These are phyloP conservation scores for Tolypocladium ovalisporum DNA, from an alignment of 2,329 filamentous ascomycete genomes.

Conservation along the genomic window DNA sequence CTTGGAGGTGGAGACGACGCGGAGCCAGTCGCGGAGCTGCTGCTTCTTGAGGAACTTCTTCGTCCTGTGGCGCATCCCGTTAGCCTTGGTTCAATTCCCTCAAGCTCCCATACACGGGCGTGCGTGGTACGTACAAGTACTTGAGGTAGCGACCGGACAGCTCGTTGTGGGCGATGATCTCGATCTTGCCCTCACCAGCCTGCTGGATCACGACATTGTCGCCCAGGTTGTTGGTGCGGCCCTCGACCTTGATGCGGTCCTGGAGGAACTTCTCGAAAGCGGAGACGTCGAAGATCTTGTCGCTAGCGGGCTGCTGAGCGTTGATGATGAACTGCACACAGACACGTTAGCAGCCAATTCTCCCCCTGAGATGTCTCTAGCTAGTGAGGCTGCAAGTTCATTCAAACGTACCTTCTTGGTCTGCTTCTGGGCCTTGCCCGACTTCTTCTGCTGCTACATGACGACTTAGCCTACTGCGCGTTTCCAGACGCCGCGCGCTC, in stretches of 20 bases:
- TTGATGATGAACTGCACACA: slow-evolving; percentile 86
- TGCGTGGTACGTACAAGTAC: slow-evolving; percentile 68
- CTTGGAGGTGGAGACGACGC: slow-evolving; percentile 94
- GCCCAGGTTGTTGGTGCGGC: slow-evolving; percentile 95
- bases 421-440: slow-evolving; percentile 62
- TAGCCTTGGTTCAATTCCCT: not conserved
- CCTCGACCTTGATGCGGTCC: slow-evolving; percentile 99
- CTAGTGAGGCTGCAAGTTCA: too few species aligned
- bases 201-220: slow-evolving; percentile 85
- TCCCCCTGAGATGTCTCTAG: not conserved
- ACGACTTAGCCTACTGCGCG: slow-evolving; percentile 94
- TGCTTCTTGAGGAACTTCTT: slow-evolving; percentile 99
- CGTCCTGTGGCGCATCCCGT: slow-evolving; percentile 48
- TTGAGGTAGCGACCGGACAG: slow-evolving; percentile 99
- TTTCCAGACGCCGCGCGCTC: slow-evolving; percentile 9
- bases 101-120: not conserved
- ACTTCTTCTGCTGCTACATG: slow-evolving; percentile 52
- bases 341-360: not conserved
- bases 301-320: slow-evolving; percentile 91
- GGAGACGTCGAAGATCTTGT: slow-evolving; percentile 99
- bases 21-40: slow-evolving; percentile 99
- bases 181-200: slow-evolving; percentile 92
- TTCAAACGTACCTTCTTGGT: slow-evolving; percentile 64
- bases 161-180: slow-evolving; percentile 94
- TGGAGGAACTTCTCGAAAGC: slow-evolving; percentile 99